A percentile compares a stretch with the other conserved stretches of the same genome.
phyloP scores from a whole-genome alignment of 179 eudicot genomes.

The Carnegiea gigantea region DNA sequence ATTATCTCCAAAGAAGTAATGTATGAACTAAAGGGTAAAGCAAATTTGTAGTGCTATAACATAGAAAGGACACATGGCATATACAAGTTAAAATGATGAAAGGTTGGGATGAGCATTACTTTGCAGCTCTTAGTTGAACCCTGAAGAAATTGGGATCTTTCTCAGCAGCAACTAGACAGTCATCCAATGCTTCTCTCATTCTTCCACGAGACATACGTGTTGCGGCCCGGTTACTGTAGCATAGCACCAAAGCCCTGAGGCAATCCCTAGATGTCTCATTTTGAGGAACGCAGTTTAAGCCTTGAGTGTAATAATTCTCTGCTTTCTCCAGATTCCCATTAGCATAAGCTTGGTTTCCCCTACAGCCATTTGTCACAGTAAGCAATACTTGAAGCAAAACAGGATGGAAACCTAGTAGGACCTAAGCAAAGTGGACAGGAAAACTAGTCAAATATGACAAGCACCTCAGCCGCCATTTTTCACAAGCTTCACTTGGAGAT shows the following conservation, averaged over 20 bases:
- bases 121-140: constrained; percentile 84
- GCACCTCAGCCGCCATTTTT: constrained; percentile 87
- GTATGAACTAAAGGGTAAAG: background rate
- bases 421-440: background rate
- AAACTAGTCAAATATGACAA: constrained; percentile 13
- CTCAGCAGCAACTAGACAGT: constrained; percentile 68
- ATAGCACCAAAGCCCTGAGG: constrained; percentile 66
- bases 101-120: constrained; percentile 43
- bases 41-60: background rate
- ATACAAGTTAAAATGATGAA: background rate
- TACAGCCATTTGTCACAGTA: constrained; percentile 23
- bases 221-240: constrained; percentile 97
- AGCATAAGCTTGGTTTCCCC: constrained; percentile 94
- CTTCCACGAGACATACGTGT: constrained; percentile 76
- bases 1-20: background rate
- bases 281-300: constrained; percentile 52
- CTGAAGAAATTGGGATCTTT: constrained; percentile 71
- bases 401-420: background rate
- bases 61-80: background rate
- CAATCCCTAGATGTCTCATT: constrained; percentile 47
- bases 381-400: constrained; percentile 14
- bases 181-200: constrained; percentile 82
- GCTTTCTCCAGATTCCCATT: constrained; percentile 70
- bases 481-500: constrained; percentile 62
- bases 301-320: constrained; percentile 76